A percentile compares a stretch with the other conserved stretches of the same genome.
Evolutionary conservation across 2,329 filamentous ascomycete species (phyloP).

Genomic region (Truncatella angustata): DNA sequence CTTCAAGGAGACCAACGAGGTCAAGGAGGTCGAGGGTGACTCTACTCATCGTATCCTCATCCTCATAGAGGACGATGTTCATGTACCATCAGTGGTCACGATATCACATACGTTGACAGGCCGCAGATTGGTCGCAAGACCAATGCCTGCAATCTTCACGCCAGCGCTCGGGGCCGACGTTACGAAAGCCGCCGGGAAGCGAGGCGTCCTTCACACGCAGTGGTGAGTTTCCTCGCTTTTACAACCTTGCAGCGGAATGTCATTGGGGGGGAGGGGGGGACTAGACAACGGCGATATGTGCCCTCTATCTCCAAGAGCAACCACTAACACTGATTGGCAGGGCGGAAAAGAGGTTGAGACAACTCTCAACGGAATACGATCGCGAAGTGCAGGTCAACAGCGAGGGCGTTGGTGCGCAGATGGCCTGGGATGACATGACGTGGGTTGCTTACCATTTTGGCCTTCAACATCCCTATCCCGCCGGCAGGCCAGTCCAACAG

Average conservation of each 20-base stretch:
- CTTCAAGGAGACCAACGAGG: constrained; percentile 57
- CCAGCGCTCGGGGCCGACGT: constrained; percentile 68
- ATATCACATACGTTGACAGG: constrained; percentile 47
- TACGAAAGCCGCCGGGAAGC: constrained; percentile 61
- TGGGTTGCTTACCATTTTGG: constrained; percentile 87
- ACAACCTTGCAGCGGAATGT: neutral
- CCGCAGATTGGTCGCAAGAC: constrained; percentile 61
- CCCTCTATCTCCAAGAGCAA: too few species aligned
- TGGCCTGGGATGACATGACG: constrained; percentile 78
- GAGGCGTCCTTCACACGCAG: constrained; percentile 82
- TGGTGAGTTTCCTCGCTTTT: constrained; percentile 41
- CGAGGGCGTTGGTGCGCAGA: constrained; percentile 80
- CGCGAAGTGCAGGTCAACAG: constrained; percentile 69
- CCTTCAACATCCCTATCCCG: constrained; percentile 40
- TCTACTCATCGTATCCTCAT: constrained; percentile 71
- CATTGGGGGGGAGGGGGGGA: too few species aligned
- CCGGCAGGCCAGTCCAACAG: constrained; percentile 13
- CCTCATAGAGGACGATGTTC: constrained; percentile 69
- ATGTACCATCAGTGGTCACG: constrained; percentile 70
- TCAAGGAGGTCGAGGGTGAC: constrained; percentile 51
- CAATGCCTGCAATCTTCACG: constrained; percentile 83
- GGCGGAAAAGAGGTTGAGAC: constrained; percentile 78
- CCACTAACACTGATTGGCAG: neutral
- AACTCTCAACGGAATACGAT: constrained; percentile 74
- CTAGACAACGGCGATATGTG: neutral